These are phyloP conservation scores for Alternaria burnsii DNA, from an alignment of 2,329 filamentous ascomycete genomes.

Conservation along the genomic window DNA sequence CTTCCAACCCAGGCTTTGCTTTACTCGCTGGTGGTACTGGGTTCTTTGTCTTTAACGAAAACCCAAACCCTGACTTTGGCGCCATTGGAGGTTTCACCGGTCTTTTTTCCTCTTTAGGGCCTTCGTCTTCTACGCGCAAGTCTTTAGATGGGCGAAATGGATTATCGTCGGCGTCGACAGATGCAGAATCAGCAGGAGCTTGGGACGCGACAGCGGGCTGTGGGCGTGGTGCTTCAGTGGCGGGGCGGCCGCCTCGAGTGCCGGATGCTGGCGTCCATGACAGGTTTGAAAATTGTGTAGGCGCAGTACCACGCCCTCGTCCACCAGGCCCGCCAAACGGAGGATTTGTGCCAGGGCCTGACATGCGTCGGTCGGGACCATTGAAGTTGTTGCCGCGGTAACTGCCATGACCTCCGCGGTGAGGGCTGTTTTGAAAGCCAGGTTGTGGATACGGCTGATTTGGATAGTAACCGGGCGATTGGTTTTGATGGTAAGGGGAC, in stretches of 20 bases:
- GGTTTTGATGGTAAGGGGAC: conserved; percentile 61
- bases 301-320: conserved; percentile 62
- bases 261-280: conserved; percentile 73
- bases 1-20: conserved; percentile 59
- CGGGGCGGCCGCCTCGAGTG: conserved; percentile 61
- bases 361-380: conserved; percentile 55
- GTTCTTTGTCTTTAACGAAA: conserved; percentile 83
- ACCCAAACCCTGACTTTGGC: conserved; percentile 73
- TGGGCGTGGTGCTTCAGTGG: conserved; percentile 48
- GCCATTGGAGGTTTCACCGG: conserved; percentile 64
- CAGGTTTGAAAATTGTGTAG: conserved; percentile 68
- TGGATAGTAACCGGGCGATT: conserved; percentile 58
- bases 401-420: conserved; percentile 61
- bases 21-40: conserved; percentile 63
- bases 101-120: conserved; percentile 60
- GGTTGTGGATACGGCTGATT: conserved; percentile 65
- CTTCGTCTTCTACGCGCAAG: conserved; percentile 69
- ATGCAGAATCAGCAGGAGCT: conserved; percentile 34
- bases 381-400: conserved; percentile 66
- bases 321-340: conserved; percentile 54
- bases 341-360: conserved; percentile 51
- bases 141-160: conserved; percentile 71
- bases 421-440: conserved; percentile 58
- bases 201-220: conserved; percentile 27
- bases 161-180: conserved; percentile 65